phyloP scores from a whole-genome alignment of 352 stramenopile species.

The Pilasporangium apinafurcum region DNA sequence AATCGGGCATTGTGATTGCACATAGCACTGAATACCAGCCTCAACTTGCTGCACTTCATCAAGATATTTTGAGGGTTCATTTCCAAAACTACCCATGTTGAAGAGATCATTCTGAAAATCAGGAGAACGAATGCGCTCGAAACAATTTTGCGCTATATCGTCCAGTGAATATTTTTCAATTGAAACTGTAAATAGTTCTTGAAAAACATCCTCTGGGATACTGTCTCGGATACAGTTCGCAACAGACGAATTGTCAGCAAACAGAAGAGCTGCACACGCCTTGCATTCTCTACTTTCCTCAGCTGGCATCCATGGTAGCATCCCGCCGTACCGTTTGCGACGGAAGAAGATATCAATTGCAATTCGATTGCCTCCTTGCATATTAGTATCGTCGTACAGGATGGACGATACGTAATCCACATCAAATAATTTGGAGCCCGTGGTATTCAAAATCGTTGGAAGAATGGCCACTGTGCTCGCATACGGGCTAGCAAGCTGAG shows the following conservation, averaged over 20 bases:
- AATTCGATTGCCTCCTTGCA: conserved; percentile 2
- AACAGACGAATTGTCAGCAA: background rate
- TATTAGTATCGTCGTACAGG: conserved; percentile 11
- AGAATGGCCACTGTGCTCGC: conserved; percentile 16
- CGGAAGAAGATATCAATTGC: background rate
- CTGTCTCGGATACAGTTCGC: background rate
- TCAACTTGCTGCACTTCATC: conserved; percentile 6
- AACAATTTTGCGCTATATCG: too few relatives aligned
- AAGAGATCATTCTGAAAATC: conserved; percentile 8
- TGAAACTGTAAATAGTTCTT: background rate
- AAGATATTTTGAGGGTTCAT: background rate
- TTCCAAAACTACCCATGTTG: conserved; percentile 1
- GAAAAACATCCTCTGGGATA: background rate
- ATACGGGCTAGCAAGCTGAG: conserved; percentile 10
- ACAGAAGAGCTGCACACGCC: background rate
- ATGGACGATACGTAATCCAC: conserved; percentile 27
- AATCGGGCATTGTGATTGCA: conserved; percentile 5
- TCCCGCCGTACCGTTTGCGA: conserved; percentile 2
- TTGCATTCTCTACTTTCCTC: background rate
- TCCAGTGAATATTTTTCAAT: too few relatives aligned
- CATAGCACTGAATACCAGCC: conserved; percentile 15
- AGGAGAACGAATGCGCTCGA: conserved; percentile 4
- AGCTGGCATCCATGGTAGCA: conserved; percentile 1
- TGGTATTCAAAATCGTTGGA: conserved; percentile 33
- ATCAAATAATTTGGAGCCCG: conserved; percentile 31